A percentile compares a stretch with the other conserved stretches of the same genome.
These are phyloP conservation scores for Eutrema yunnanense DNA, from an alignment of 345 rosid species.

Conservation along the genomic window DNA sequence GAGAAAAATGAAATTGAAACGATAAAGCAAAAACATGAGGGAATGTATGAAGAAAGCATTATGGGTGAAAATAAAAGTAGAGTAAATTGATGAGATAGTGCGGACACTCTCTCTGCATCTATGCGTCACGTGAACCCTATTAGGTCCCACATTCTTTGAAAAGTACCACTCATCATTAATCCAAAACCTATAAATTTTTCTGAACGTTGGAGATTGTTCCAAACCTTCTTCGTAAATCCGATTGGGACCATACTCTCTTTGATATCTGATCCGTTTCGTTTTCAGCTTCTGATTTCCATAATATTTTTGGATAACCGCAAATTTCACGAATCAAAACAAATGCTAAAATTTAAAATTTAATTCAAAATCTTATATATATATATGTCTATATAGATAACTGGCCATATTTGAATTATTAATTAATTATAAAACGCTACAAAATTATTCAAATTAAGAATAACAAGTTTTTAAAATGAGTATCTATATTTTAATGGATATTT, in stretches of 20 bases:
- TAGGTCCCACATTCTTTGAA: conserved; percentile 11
- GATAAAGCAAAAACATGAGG: neutral
- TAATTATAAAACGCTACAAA: neutral
- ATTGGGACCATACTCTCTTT: neutral
- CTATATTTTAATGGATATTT: neutral
- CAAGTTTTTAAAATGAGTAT: too few species aligned
- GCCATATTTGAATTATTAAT: too few species aligned
- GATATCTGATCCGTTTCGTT: neutral
- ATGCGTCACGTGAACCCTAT: conserved; percentile 18
- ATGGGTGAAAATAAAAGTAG: conserved; percentile 6
- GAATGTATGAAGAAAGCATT: neutral
- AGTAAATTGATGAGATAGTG: conserved; percentile 15
- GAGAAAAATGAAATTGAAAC: neutral
- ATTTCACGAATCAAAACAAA: neutral
- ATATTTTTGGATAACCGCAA: neutral
- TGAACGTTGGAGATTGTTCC: conserved; percentile 22
- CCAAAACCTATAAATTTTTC: conserved; percentile 3
- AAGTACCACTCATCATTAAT: conserved; percentile 11
- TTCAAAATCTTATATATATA: too few species aligned
- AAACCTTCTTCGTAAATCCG: neutral
- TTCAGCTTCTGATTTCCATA: neutral
- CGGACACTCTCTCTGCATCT: conserved; percentile 5
- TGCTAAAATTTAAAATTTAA: too few species aligned
- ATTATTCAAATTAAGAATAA: too few species aligned
- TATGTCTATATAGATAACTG: too few species aligned